Conservation (phyloP, 176 grass and related monocot genomes). For the Puya raimondii region DNA sequence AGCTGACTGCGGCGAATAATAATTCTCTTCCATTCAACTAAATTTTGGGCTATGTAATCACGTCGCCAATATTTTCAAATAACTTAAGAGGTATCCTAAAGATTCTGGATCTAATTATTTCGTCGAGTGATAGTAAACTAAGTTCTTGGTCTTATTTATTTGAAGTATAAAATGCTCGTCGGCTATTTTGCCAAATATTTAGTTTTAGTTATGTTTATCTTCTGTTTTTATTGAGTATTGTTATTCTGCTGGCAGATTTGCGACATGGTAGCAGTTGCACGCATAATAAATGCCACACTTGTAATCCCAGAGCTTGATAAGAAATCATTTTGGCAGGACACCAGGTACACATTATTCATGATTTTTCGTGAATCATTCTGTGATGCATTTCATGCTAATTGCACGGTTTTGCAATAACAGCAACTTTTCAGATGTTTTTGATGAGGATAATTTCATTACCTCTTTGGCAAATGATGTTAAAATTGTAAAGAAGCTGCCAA, state of each 20-base stretch:
- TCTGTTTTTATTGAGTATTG: background rate
- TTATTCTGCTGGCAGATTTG: slow-evolving; percentile 59
- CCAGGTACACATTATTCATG: slow-evolving; percentile 28
- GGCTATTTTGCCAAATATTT: background rate
- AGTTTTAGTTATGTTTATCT: background rate
- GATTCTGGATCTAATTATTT: too few relatives aligned
- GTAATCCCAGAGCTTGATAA: slow-evolving; percentile 94
- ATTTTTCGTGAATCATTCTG: slow-evolving; percentile 17
- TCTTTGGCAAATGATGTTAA: slow-evolving; percentile 68
- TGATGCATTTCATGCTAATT: slow-evolving; percentile 2
- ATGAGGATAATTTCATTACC: slow-evolving; percentile 68
- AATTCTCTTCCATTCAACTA: too few relatives aligned
- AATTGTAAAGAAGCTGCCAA: slow-evolving; percentile 70
- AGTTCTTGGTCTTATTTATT: too few relatives aligned
- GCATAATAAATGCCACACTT: slow-evolving; percentile 77
- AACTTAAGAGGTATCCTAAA: too few relatives aligned
- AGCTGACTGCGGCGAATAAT: too few relatives aligned
- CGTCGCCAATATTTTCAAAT: too few relatives aligned
- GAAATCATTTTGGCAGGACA: slow-evolving; percentile 95
- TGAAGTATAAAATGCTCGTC: too few relatives aligned
- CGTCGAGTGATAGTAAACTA: too few relatives aligned
- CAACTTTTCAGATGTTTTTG: slow-evolving; percentile 93
- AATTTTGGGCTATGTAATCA: too few relatives aligned
- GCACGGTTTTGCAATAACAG: slow-evolving; percentile 32
- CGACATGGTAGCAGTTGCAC: slow-evolving; percentile 84